Conservation (phyloP, 306 rosid genomes). For the Quercus parvula region DNA sequence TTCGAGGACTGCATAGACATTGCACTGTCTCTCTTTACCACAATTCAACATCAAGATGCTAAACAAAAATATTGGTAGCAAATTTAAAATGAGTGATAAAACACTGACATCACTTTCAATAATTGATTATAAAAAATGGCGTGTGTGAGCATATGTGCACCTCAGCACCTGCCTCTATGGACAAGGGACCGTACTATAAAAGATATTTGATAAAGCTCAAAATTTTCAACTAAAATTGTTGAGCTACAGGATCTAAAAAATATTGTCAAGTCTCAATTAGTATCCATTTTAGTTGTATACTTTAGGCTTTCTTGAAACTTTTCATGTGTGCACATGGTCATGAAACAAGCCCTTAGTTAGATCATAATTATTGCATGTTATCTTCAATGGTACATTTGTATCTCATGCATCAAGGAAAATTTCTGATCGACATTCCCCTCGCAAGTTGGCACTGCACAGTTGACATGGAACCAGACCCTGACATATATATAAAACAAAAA, state of each 20-base stretch:
- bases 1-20: conserved; percentile 65
- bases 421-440: conserved; percentile 43
- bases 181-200: too few species aligned
- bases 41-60: conserved; percentile 59
- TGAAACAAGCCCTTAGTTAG: neutral
- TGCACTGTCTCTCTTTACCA: conserved; percentile 62
- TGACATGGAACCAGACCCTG: conserved; percentile 68
- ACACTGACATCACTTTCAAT: too few species aligned
- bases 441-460: conserved; percentile 52
- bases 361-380: neutral
- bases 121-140: too few species aligned
- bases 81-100: too few species aligned
- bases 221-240: too few species aligned
- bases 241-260: too few species aligned
- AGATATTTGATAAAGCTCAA: too few species aligned
- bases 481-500: conserved; percentile 33
- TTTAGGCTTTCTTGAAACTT: neutral
- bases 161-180: too few species aligned
- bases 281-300: conserved; percentile 8
- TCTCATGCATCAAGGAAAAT: conserved; percentile 57
- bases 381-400: neutral
- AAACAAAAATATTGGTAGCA: neutral
- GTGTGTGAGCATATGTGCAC: too few species aligned
- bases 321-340: neutral
- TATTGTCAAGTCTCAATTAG: conserved; percentile 36